phyloP scores from a whole-genome alignment of 2,329 filamentous ascomycete species.

The Talaromyces islandicus region DNA sequence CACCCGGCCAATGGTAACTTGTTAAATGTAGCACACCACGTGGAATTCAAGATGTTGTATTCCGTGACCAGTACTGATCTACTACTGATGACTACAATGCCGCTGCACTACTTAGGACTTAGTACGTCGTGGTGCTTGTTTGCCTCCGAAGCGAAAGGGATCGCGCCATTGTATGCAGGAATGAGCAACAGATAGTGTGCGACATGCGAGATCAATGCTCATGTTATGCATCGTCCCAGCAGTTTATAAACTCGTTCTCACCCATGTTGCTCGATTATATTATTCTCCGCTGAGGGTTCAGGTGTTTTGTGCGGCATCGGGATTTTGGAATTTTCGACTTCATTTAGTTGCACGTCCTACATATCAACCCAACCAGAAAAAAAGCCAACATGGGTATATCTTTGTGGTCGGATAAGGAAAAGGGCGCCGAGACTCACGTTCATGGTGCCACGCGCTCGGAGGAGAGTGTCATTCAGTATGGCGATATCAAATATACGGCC shows the following conservation, averaged over 20 bases:
- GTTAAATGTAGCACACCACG: not conserved
- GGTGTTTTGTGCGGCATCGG: not conserved
- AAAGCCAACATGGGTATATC: not conserved
- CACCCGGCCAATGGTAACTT: not conserved
- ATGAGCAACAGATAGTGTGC: conserved; percentile 4
- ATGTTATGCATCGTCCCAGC: not conserved
- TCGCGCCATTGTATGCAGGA: conserved; percentile 8
- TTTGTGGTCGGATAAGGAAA: conserved; percentile 7
- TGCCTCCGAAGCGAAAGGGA: not conserved
- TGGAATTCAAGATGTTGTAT: not conserved
- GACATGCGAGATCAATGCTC: not conserved
- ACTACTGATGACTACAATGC: not conserved
- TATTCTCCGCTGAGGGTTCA: not conserved
- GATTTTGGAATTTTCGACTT: not conserved
- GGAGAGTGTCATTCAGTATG: conserved; percentile 8
- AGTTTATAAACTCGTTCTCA: not conserved
- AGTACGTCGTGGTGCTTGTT: not conserved
- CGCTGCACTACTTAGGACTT: not conserved
- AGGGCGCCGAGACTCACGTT: not conserved
- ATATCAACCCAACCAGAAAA: not conserved
- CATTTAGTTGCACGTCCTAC: not conserved
- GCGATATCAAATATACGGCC: conserved; percentile 6
- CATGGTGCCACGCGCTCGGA: not conserved
- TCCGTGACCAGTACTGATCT: not conserved
- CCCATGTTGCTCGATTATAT: not conserved